These are phyloP conservation scores for Lepraria neglecta DNA, from an alignment of 495 filamentous ascomycete genomes.

Conservation along the genomic window DNA sequence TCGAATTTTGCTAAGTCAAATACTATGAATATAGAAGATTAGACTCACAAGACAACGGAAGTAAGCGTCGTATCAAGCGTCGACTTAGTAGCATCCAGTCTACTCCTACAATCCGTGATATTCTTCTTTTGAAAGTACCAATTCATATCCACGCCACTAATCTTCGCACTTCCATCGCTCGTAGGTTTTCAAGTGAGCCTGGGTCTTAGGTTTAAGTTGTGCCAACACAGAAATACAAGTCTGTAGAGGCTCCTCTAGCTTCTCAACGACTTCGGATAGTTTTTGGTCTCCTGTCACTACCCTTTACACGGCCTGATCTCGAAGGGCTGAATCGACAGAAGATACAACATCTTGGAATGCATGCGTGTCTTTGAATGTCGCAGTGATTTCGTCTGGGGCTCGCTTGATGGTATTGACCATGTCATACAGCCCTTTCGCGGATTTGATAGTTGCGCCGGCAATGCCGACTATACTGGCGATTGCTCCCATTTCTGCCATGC, in stretches of 20 bases:
- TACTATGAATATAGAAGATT: neutral
- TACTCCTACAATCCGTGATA: conserved; percentile 3
- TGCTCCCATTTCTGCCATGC: conserved; percentile 1
- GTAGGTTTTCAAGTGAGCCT: conserved; percentile 9
- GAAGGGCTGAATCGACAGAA: conserved; percentile 17
- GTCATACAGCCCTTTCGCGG: conserved; percentile 6
- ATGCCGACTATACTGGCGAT: conserved; percentile 14
- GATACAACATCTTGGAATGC: conserved; percentile 13
- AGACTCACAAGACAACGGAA: conserved; percentile 17
- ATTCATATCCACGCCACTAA: conserved; percentile 15
- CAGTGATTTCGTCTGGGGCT: conserved; percentile 16
- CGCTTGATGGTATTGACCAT: conserved; percentile 13
- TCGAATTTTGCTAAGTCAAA: neutral
- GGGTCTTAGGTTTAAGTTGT: conserved; percentile 19
- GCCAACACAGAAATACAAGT: conserved; percentile 12
- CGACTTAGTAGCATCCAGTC: conserved; percentile 12
- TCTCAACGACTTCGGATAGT: conserved; percentile 8
- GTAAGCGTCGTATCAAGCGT: conserved; percentile 17
- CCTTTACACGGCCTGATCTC: neutral
- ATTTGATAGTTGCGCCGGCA: conserved; percentile 1
- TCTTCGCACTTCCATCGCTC: conserved; percentile 6
- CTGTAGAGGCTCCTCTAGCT: conserved; percentile 12
- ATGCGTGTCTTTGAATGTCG: conserved; percentile 16
- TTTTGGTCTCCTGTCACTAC: conserved; percentile 13
- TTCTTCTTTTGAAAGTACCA: conserved; percentile 20